Base-by-base conservation (phyloP, 345 rosid genomes). In the Hibiscus tridactylites region DNA sequence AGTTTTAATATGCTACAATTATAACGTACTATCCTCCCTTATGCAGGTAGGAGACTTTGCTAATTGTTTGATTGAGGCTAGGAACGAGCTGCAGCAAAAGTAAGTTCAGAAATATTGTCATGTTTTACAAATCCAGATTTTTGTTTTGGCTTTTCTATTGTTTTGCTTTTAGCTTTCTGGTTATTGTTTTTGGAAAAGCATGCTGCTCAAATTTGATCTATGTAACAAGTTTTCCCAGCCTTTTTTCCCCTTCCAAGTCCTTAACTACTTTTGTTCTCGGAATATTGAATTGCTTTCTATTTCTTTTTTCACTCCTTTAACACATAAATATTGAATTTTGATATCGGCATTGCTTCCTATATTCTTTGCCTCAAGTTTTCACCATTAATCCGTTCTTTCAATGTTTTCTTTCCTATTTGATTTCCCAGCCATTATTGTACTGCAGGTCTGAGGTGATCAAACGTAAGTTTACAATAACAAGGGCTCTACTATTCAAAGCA, bases 31-130 rank as follows among this genome's bases (percentile, higher is more conserved):
- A 56, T 37, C 47, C 71, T 21, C 21, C 56, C 50, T 24, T 54
- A 69, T 81, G 71, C 87, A 93, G 97, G 98, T 93, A 73, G 92
- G 87, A 39, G 90, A 84, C 50, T 93, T 93, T 79, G 88, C 93
- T 66, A 90, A 89, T 81, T 89, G 97, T 79, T 83, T 93, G 87
- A 81, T 87, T 71, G 88, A 88, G 76, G 91, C 93, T 58, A 85
- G 87, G 78, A 85, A 74, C 68, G 97, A 93, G 81, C 69, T 93
- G 81, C 90, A 89, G 59, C 89, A 88, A 78, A 93, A 93, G 98
- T 90, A 85, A 77, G 96, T 79, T 71, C 10, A 54, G 10, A 28
- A 62, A 71, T 24, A 61, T 61, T 64, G 24, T 31, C 28, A 17
- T 44, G 21, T 59, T 71, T 15, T 71, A 9, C 26, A 29, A 44